These are phyloP conservation scores for Suhomyces guaymorum DNA, from an alignment of 1,139 yeast species.

Conservation along the genomic window DNA sequence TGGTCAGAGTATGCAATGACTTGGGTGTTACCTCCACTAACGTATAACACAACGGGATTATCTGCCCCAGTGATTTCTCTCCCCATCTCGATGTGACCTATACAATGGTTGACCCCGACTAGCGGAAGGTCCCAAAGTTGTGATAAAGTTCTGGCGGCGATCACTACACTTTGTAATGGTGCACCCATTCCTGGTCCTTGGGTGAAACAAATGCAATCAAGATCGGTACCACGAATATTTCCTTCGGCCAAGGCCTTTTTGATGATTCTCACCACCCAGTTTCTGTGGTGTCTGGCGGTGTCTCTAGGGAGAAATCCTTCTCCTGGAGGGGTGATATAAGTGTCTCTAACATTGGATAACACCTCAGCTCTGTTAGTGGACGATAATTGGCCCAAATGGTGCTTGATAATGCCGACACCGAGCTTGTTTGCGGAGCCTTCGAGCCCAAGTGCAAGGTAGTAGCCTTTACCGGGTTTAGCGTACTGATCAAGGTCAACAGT, in stretches of 20 bases:
- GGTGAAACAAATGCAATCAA: constrained; percentile 92
- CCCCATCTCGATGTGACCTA: constrained; percentile 99
- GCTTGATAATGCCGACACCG: constrained; percentile 90
- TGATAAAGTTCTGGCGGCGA: constrained; percentile 86
- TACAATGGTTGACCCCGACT: constrained; percentile 95
- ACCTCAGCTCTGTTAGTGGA: constrained; percentile 66
- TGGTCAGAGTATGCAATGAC: constrained; percentile 95
- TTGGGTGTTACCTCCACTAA: constrained; percentile 98
- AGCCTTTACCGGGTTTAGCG: constrained; percentile 44
- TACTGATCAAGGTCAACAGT: constrained; percentile 42
- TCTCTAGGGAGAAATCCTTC: constrained; percentile 96
- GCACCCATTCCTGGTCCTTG: constrained; percentile 99
- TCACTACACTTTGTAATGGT: constrained; percentile 88
- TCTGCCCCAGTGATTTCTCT: constrained; percentile 94
- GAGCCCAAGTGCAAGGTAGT: constrained; percentile 78
- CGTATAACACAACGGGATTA: constrained; percentile 94
- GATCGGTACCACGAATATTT: constrained; percentile 51
- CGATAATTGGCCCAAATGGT: constrained; percentile 54
- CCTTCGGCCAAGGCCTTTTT: constrained; percentile 69
- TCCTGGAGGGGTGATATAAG: constrained; percentile 95
- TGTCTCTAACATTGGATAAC: constrained; percentile 85
- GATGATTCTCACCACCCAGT: constrained; percentile 88
- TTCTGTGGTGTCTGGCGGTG: constrained; percentile 93
- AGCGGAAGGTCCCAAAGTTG: constrained; percentile 82
- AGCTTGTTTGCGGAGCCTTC: constrained; percentile 97